A percentile compares a stretch with the other conserved stretches of the same genome.
phyloP scores from a whole-genome alignment of 495 filamentous ascomycete species.

The Penicillium coffeae region DNA sequence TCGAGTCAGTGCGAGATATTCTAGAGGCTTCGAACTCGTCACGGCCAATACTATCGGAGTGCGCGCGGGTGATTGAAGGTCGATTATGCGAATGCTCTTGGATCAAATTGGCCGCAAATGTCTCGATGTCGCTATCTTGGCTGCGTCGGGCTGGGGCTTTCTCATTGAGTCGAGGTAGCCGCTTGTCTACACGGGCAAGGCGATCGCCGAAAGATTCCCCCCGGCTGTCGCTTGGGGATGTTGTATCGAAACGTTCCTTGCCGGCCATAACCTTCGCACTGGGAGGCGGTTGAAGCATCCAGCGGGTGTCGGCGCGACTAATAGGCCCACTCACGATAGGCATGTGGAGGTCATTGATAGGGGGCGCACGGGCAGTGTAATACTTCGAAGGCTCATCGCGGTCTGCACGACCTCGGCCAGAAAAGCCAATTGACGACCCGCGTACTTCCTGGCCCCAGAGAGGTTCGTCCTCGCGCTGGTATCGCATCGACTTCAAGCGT shows the following conservation, averaged over 20 bases:
- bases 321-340: constrained; percentile 75
- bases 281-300: constrained; percentile 91
- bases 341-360: constrained; percentile 82
- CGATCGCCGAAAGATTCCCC: constrained; percentile 11
- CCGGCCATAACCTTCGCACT: constrained; percentile 82
- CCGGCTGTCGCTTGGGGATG: constrained; percentile 19
- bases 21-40: constrained; percentile 28
- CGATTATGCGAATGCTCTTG: constrained; percentile 16
- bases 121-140: constrained; percentile 9
- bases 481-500: constrained; percentile 68
- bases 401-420: constrained; percentile 44
- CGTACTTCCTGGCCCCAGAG: constrained; percentile 62
- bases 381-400: constrained; percentile 50
- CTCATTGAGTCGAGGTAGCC: constrained; percentile 1
- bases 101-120: constrained; percentile 4
- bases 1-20: constrained; percentile 34
- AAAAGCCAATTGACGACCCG: constrained; percentile 51
- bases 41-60: constrained; percentile 14
- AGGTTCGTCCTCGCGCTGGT: constrained; percentile 81
- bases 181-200: constrained; percentile 10
- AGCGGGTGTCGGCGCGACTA: constrained; percentile 64
- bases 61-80: constrained; percentile 21
- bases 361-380: constrained; percentile 64
- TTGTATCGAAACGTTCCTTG: constrained; percentile 54
- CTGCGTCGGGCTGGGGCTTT: neutral